Evolutionary conservation across 345 rosid species (phyloP).

Genomic region (Euphorbia pulcherrima): DNA sequence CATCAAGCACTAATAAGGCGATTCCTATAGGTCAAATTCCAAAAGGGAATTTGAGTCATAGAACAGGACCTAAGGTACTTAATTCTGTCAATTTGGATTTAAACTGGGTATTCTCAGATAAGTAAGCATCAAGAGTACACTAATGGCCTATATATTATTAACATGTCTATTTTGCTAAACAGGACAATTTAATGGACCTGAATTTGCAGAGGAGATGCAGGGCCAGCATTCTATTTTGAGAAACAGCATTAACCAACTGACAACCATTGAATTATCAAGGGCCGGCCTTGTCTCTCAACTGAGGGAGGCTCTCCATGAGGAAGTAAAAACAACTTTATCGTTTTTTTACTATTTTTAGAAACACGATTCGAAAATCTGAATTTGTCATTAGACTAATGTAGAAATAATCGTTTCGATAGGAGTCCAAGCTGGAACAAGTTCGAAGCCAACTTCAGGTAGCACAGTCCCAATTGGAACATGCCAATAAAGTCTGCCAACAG

Average conservation of each 20-base stretch:
- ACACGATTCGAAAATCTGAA: constrained; percentile 1
- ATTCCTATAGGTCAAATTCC: no score
- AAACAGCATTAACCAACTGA: constrained; percentile 69
- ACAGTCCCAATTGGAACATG: constrained; percentile 51
- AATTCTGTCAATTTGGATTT: no score
- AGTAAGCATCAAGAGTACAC: neutral
- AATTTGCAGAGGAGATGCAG: constrained; percentile 62
- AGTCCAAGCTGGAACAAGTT: constrained; percentile 67
- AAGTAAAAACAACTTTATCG: constrained; percentile 36
- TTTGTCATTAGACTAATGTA: constrained; percentile 15
- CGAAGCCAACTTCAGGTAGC: constrained; percentile 77
- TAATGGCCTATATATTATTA: neutral
- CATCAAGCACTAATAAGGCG: no score
- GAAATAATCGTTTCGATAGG: constrained; percentile 46
- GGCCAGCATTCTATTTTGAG: constrained; percentile 63
- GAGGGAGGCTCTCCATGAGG: constrained; percentile 82
- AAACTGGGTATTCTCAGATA: neutral
- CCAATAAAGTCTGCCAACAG: constrained; percentile 45
- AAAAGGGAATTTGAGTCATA: no score
- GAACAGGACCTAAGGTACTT: no score
- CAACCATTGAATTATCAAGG: constrained; percentile 57
- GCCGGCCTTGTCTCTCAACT: constrained; percentile 62
- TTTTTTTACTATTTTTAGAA: neutral
- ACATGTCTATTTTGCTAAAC: constrained; percentile 22
- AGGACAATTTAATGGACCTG: constrained; percentile 51